These are phyloP conservation scores for Fragosphaeria purpurea DNA, from an alignment of 2,329 filamentous ascomycete species.

Conservation along the genomic window DNA sequence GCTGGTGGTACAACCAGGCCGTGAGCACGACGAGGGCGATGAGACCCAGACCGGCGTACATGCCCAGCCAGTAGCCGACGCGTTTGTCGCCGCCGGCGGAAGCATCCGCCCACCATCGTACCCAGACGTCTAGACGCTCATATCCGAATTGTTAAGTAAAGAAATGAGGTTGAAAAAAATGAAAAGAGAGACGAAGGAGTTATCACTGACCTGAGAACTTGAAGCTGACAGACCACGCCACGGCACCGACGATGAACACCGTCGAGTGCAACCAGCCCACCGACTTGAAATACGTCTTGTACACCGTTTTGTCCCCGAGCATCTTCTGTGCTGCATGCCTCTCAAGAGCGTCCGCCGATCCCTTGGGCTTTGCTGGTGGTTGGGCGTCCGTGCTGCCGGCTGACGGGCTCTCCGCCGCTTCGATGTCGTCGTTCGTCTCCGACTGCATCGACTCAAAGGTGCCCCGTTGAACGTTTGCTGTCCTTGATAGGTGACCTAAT, in stretches of 20 bases:
- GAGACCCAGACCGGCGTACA: background rate
- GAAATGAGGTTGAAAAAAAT: background rate
- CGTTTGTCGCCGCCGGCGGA: background rate
- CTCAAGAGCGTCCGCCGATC: no score
- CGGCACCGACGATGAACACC: background rate
- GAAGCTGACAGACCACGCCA: background rate
- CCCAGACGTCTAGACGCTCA: background rate
- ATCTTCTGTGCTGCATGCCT: slow-evolving; percentile 2
- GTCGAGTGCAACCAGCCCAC: background rate
- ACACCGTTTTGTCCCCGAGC: background rate
- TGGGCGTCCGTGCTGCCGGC: no score
- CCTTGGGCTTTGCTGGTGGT: no score
- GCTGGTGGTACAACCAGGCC: slow-evolving; percentile 1
- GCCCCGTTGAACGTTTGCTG: no score
- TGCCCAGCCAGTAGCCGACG: slow-evolving; percentile 1
- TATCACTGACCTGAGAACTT: background rate
- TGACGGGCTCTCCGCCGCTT: no score
- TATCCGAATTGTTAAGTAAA: no score
- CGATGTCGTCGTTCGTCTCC: no score
- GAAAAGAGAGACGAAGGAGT: background rate
- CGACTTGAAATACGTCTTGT: background rate
- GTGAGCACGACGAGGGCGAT: background rate
- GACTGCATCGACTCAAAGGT: no score
- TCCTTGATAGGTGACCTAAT: no score
- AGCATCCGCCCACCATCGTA: slow-evolving; percentile 1